Base-by-base conservation (phyloP, 768 basidiomycete species). In the Mycena sanguinolenta region DNA sequence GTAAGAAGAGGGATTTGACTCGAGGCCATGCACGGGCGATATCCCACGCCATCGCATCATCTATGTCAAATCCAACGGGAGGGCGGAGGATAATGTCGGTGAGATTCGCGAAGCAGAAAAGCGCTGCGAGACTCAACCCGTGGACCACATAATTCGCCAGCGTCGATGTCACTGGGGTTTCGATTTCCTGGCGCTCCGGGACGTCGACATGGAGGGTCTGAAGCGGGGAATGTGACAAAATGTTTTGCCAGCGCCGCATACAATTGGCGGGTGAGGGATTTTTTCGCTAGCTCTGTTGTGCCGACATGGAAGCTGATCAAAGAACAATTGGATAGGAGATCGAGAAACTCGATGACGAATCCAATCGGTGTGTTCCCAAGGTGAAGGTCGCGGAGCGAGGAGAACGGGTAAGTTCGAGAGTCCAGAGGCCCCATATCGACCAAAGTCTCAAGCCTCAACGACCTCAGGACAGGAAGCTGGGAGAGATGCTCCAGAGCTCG, bases 11-110 rank as follows among this genome's bases (percentile, higher is more conserved):
- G 8, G 32, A 13, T 38, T 30, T 32, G 4, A 52, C 30, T 13
- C 30, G 32, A n/a, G 50, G 60, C 60, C 60, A 62, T 10, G 60
- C 60, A 23, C 46, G 32, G 30, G 50, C 49, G 46, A 62, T 62
- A 12, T 62, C 32, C 49, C 27, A 44, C 30, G 42, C 58, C 9
- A 27, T n/a, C n/a, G 32, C 10, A 25, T 63, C 52, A 27, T 63
- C 63, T 27, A 54, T 39, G 63, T 54, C 63, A 27, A 63, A 54
- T 21, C 53, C 63, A 19, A 32, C 14, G 5, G 52, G 38, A 0
- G 36, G 19, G 8, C 10, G 5, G 27, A 63, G 63, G 6, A 10
- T 25, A 2, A 63, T 9, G 4, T 39, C 38, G 4, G 39, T 55
- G 63, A 63, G 63, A 27, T 63, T 63, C 4, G 13, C 5, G 28